Conservation (phyloP, 2,329 filamentous ascomycete species). For the Cryoendolithus antarcticus region DNA sequence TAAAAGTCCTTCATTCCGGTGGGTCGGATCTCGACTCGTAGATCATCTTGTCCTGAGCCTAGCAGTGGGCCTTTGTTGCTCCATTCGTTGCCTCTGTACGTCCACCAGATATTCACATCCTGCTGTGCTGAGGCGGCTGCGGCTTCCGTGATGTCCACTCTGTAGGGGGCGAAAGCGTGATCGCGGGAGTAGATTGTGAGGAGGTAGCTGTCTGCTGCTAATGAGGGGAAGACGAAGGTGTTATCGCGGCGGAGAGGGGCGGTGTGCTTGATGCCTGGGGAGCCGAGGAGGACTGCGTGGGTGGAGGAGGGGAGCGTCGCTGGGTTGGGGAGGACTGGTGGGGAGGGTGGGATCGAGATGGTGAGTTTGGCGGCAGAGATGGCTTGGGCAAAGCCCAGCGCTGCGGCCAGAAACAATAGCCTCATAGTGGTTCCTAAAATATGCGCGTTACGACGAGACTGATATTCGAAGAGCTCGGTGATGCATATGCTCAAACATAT, state of each 20-base stretch:
- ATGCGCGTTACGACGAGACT: neutral
- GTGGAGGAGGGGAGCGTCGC: slow-evolving; percentile 43
- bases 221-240: slow-evolving; percentile 63
- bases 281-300: slow-evolving; percentile 45
- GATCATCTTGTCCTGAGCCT: slow-evolving; percentile 28
- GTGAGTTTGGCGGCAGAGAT: slow-evolving; percentile 33
- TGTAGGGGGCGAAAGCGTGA: slow-evolving; percentile 63
- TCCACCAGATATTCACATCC: slow-evolving; percentile 62
- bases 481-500: neutral
- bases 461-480: neutral
- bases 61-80: slow-evolving; percentile 64
- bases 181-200: slow-evolving; percentile 66
- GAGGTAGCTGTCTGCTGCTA: slow-evolving; percentile 64
- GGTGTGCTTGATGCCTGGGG: slow-evolving; percentile 33
- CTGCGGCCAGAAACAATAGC: neutral
- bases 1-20: slow-evolving; percentile 62
- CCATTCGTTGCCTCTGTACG: slow-evolving; percentile 83
- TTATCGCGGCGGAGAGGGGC: slow-evolving; percentile 57
- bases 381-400: slow-evolving; percentile 1
- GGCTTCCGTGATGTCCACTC: slow-evolving; percentile 54
- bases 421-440: neutral
- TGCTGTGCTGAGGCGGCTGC: slow-evolving; percentile 29
- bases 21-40: slow-evolving; percentile 50
- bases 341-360: slow-evolving; percentile 38
- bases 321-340: slow-evolving; percentile 30